These are phyloP conservation scores for Calonectria fujianensis DNA, from an alignment of 2,329 filamentous ascomycete genomes.

Conservation along the genomic window DNA sequence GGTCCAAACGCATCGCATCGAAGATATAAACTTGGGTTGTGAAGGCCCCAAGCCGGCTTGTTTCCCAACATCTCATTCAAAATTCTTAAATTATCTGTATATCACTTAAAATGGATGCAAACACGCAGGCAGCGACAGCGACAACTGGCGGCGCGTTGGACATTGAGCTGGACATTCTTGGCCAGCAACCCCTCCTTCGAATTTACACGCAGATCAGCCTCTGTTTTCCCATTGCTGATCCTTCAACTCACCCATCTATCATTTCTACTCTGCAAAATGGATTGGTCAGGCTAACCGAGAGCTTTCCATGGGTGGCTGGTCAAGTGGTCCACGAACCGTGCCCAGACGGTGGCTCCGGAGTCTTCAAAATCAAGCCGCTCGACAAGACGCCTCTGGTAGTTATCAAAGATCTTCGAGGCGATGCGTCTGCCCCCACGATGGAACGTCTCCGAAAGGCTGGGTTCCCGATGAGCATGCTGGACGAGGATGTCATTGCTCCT, in stretches of 20 bases:
- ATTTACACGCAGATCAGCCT: slow-evolving; percentile 69
- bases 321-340: slow-evolving; percentile 60
- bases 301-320: slow-evolving; percentile 70
- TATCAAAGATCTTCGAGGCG: slow-evolving; percentile 65
- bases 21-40: neutral
- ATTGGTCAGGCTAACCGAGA: slow-evolving; percentile 60
- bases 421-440: slow-evolving; percentile 61
- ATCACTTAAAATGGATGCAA: slow-evolving; percentile 30
- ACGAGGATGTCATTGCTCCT: slow-evolving; percentile 65
- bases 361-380: slow-evolving; percentile 63
- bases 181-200: slow-evolving; percentile 62
- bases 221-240: slow-evolving; percentile 59
- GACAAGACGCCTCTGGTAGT: slow-evolving; percentile 58
- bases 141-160: slow-evolving; percentile 36
- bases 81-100: neutral
- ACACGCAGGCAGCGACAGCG: neutral
- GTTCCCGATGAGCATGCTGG: slow-evolving; percentile 70
- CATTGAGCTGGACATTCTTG: slow-evolving; percentile 63
- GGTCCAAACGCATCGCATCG: neutral
- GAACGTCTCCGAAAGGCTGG: slow-evolving; percentile 59
- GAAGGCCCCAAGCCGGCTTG: neutral
- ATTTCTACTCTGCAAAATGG: slow-evolving; percentile 59
- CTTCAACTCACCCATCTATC: slow-evolving; percentile 51
- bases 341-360: slow-evolving; percentile 54
- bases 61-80: neutral